These are phyloP conservation scores for Articulospora tetracladia DNA, from an alignment of 495 filamentous ascomycete genomes.

Conservation along the genomic window DNA sequence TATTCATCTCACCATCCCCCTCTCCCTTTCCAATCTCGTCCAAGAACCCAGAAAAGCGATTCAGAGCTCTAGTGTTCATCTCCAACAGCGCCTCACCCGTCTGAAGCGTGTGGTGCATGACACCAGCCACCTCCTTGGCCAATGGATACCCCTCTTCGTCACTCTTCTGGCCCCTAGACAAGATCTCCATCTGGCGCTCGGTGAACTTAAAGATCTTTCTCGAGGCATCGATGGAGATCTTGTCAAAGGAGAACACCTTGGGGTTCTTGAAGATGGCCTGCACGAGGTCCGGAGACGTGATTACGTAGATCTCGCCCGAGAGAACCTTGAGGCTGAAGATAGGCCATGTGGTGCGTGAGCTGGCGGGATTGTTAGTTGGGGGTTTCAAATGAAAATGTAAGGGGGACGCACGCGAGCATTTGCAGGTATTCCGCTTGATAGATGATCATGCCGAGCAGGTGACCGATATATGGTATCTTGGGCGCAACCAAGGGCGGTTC, in stretches of 20 bases:
- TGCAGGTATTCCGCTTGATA: constrained; percentile 25
- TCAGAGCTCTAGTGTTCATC: constrained; percentile 23
- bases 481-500: constrained; percentile 28
- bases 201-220: background rate
- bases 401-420: constrained; percentile 11
- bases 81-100: constrained; percentile 5
- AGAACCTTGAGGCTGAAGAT: constrained; percentile 18
- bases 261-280: constrained; percentile 22
- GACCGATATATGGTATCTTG: constrained; percentile 27
- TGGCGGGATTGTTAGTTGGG: background rate
- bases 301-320: constrained; percentile 20
- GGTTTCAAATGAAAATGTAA: background rate
- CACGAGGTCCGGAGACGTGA: constrained; percentile 25
- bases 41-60: constrained; percentile 15
- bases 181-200: background rate
- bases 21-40: constrained; percentile 7
- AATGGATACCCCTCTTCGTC: background rate
- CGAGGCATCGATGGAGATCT: constrained; percentile 17
- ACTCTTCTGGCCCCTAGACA: background rate
- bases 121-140: background rate
- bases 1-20: background rate
- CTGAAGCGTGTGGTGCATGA: background rate
- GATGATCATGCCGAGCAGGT: constrained; percentile 24
- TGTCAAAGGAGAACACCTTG: constrained; percentile 26
- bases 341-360: background rate